Evolutionary conservation across 1,139 yeast species (phyloP).

Genomic region (Kazachstania sp.): DNA sequence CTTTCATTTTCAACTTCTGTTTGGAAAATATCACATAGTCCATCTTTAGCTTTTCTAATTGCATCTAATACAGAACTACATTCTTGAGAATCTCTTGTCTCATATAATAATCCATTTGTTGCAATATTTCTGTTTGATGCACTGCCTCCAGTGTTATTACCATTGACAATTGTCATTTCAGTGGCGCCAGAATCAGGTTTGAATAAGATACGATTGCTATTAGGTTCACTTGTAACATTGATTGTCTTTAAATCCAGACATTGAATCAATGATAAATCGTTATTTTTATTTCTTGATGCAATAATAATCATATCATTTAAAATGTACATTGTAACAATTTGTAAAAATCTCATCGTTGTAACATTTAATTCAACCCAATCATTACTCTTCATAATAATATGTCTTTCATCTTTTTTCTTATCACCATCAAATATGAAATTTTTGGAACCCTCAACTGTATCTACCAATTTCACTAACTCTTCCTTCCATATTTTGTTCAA

Average conservation of each 20-base stretch:
- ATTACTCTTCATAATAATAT: constrained; percentile 68
- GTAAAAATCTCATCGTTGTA: constrained; percentile 76
- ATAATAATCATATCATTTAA: constrained; percentile 70
- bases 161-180: not conserved
- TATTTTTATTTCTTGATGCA: constrained; percentile 45
- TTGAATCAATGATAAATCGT: constrained; percentile 57
- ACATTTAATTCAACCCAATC: constrained; percentile 84
- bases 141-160: not conserved
- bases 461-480: constrained; percentile 62
- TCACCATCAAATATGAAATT: constrained; percentile 40
- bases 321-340: constrained; percentile 67
- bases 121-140: not conserved
- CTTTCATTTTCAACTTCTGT: constrained; percentile 38
- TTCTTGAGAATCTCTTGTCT: constrained; percentile 55
- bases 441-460: constrained; percentile 86
- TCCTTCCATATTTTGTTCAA: constrained; percentile 76
- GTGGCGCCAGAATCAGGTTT: constrained; percentile 14
- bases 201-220: constrained; percentile 25
- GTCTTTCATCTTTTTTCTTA: constrained; percentile 46
- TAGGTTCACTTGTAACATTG: constrained; percentile 32
- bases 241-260: constrained; percentile 72
- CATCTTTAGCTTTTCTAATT: constrained; percentile 57
- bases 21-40: constrained; percentile 39
- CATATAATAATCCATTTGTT: constrained; percentile 24
- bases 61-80: constrained; percentile 50